phyloP scores from a whole-genome alignment of 768 basidiomycete species.

The Amanita molliuscula region DNA sequence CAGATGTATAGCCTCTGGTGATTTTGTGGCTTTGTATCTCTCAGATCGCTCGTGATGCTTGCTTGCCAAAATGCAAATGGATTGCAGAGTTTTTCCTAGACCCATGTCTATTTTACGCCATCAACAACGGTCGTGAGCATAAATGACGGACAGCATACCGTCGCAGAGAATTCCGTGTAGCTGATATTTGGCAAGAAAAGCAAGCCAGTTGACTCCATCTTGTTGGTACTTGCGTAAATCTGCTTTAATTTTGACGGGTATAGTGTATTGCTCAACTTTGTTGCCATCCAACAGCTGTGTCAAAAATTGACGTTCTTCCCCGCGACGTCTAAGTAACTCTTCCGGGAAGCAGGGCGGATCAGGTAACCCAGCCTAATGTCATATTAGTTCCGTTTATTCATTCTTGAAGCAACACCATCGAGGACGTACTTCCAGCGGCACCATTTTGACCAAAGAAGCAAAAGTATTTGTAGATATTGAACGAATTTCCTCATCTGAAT shows the following conservation, averaged over 20 bases:
- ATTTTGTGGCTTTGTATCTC: constrained; percentile 51
- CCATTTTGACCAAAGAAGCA: constrained; percentile 95
- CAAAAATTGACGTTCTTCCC: constrained; percentile 84
- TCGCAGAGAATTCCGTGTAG: constrained; percentile 97
- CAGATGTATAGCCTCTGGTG: constrained; percentile 72
- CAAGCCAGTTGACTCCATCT: constrained; percentile 98
- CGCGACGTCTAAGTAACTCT: constrained; percentile 77
- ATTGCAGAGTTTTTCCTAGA: constrained; percentile 94
- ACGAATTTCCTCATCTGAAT: constrained; percentile 83
- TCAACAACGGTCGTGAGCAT: background rate
- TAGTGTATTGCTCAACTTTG: constrained; percentile 83
- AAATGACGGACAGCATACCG: constrained; percentile 42
- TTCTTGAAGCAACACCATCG: background rate
- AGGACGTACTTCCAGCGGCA: constrained; percentile 77
- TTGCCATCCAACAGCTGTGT: constrained; percentile 89
- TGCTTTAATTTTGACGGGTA: constrained; percentile 85
- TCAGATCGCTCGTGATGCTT: constrained; percentile 84
- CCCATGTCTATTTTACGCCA: constrained; percentile 73
- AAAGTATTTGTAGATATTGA: constrained; percentile 96
- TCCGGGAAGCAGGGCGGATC: constrained; percentile 89
- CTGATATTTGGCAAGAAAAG: constrained; percentile 96
- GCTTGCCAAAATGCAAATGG: constrained; percentile 92
- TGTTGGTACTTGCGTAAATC: constrained; percentile 96
- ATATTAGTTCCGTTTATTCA: background rate
- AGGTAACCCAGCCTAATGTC: constrained; percentile 79